These are phyloP conservation scores for Sugiyamaella lignohabitans DNA, from an alignment of 805 yeast species.

Conservation along the genomic window DNA sequence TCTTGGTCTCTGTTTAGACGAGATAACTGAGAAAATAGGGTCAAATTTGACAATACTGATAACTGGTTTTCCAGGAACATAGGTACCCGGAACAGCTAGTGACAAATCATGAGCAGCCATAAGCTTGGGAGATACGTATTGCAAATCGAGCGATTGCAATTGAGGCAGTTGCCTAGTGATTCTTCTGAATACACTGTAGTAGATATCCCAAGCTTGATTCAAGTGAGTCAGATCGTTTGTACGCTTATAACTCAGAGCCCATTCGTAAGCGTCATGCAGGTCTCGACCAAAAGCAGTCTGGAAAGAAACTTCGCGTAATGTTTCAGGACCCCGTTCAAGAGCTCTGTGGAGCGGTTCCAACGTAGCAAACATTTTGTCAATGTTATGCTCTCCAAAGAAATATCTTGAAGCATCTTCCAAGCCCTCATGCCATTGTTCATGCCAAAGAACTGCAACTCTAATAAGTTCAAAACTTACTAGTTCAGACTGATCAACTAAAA, in stretches of 20 bases:
- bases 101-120: constrained; percentile 72
- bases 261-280: constrained; percentile 83
- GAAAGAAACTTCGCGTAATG: constrained; percentile 87
- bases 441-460: constrained; percentile 94
- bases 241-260: constrained; percentile 80
- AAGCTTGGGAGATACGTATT: constrained; percentile 87
- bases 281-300: constrained; percentile 92
- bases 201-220: constrained; percentile 97
- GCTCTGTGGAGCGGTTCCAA: constrained; percentile 82
- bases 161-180: constrained; percentile 86
- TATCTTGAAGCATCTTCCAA: constrained; percentile 92
- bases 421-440: constrained; percentile 97
- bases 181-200: constrained; percentile 86
- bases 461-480: constrained; percentile 89
- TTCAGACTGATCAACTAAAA: constrained; percentile 85
- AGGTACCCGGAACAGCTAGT: constrained; percentile 91
- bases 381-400: constrained; percentile 89
- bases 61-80: constrained; percentile 74
- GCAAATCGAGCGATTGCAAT: constrained; percentile 76
- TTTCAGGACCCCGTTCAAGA: constrained; percentile 79
- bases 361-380: constrained; percentile 89
- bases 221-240: constrained; percentile 81
- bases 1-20: constrained; percentile 95
- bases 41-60: constrained; percentile 70
- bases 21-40: constrained; percentile 75